These are phyloP conservation scores for Dipteronia dyeriana DNA, from an alignment of 345 rosid genomes.

Conservation along the genomic window DNA sequence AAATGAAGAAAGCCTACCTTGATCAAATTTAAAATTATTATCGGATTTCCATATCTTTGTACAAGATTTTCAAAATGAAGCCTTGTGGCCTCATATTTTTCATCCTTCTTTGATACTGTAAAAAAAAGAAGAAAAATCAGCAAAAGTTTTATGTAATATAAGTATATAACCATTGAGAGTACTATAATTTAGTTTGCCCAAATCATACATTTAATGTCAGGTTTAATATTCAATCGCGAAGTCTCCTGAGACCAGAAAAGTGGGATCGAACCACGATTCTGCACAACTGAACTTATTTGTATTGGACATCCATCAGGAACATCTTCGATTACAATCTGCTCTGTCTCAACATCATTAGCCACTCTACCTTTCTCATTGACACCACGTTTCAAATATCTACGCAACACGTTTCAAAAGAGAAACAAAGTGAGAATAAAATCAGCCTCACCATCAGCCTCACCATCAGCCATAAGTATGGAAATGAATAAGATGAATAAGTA, in stretches of 20 bases:
- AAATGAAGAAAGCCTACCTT: slow-evolving; percentile 53
- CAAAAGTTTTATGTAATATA: slow-evolving; percentile 10
- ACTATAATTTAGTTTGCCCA: background rate
- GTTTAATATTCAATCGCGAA: slow-evolving; percentile 81
- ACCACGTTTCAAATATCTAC: slow-evolving; percentile 86
- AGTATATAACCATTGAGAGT: background rate
- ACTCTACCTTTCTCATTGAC: slow-evolving; percentile 95
- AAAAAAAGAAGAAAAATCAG: slow-evolving; percentile 30
- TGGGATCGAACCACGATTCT: slow-evolving; percentile 94
- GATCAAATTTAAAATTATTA: slow-evolving; percentile 79
- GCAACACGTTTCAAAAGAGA: slow-evolving; percentile 14
- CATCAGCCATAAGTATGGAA: slow-evolving; percentile 17
- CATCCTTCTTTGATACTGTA: slow-evolving; percentile 82
- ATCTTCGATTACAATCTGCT: slow-evolving; percentile 86
- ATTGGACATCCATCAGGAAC: slow-evolving; percentile 57
- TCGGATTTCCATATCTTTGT: slow-evolving; percentile 89
- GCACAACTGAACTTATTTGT: slow-evolving; percentile 90
- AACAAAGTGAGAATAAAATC: slow-evolving; percentile 16
- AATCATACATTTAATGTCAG: slow-evolving; percentile 86
- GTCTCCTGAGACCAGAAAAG: slow-evolving; percentile 98
- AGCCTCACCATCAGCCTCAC: slow-evolving; percentile 12
- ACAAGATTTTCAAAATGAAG: slow-evolving; percentile 92
- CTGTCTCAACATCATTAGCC: slow-evolving; percentile 99
- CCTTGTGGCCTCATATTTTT: slow-evolving; percentile 73
- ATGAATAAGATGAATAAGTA: background rate